Evolutionary conservation across 2,329 filamentous ascomycete species (phyloP), one percentile per base, ranked within the genome.

Genomic region (Seiridium cupressi): DNA sequence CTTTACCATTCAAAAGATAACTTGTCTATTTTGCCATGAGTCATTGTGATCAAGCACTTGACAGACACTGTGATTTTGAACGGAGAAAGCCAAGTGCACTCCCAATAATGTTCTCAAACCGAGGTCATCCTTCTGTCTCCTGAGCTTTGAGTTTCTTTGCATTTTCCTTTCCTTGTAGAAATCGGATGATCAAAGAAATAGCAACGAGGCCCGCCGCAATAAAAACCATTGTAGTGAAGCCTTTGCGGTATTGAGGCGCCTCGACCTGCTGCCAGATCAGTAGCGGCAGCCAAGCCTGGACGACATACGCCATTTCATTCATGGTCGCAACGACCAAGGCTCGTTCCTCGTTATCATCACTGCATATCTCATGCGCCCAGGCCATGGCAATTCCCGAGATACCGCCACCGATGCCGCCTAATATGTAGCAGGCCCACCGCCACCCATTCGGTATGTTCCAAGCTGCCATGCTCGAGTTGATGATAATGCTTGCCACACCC

Each of bases 251-350:
- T 48, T 74, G 64, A 0, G 87, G 87, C 0, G 81, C 84, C 60
- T 89, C 85, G 0, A 86, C 77, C 67, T 87, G 84, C 72, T 86
- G 83, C 87, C 87, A 90, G 8, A 89, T 80, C 7, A 89, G 69
- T 38, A 89, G 77, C 5, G 89, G 89, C 47, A 91, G 70, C 88
- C 88, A 91, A 0, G 87, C 85, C 67, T 90, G 87, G 48, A 91
- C 73, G 1, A 89, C 86, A 61, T 90, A 89, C 0, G 87, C 87
- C 75, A 90, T 82, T 68, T 88, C 82, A 61, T 90, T 91, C 85
- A 90, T 90, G 13, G 79, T 74, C 0, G 79, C 88, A 0, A 88
- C 81, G 0, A 90, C 86, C 3, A 91, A 75, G 0, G 88, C 87
- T 8, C 87, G 77, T 73, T 90, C 88, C 70, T 91, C 87, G 58